Base-by-base conservation (phyloP, 1,139 yeast species). In the Casaregolazyma lundiana region DNA sequence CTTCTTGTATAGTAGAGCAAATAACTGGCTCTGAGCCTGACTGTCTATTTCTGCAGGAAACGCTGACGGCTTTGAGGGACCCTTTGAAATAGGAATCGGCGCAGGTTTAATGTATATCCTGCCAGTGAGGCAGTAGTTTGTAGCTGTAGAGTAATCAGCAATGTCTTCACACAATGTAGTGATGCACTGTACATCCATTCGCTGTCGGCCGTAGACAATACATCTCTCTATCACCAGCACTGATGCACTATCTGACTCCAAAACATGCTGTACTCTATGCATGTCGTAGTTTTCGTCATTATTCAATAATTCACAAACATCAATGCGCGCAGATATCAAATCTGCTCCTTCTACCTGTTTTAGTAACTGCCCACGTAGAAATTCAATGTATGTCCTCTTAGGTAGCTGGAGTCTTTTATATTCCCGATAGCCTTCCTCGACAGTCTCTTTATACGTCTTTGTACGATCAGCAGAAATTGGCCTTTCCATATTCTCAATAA, bases 61-160 rank as follows among this genome's bases (percentile, higher is more conserved):
- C 37, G 24, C 9, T 5, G 19, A 18, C 19, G 40, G 44, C 34
- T 32, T 24, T 30, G 44, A 22, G 30, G 53, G 45, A 8, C 42
- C 41, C 34, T 44, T 38, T 9, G 51, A 39, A 15, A 37, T 24
- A 7, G 48, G 41, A 8, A 43, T 15, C 8, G 50, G 49, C 24
- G 44, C 39, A 4, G 50, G 39, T 11, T 50, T 21, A n/a, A 45
- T 24, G 6, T 45, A 38, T 45, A 48, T 49, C 1, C 54, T 52
- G 15, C 67, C 68, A 41, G 56, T 51, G 43, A 53, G 49, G 37
- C 71, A 66, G 45, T 63, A 68, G 35, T 60, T 58, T 9, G 67
- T 53, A 4, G 69, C 66, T 5, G 66, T 59, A 18, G 60, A 61
- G 45, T 64, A 68, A 47, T 68, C 72, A 6, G 61, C 55, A 21